phyloP scores from a whole-genome alignment of 2,329 filamentous ascomycete genomes.

The Paradendryphiella salina region DNA sequence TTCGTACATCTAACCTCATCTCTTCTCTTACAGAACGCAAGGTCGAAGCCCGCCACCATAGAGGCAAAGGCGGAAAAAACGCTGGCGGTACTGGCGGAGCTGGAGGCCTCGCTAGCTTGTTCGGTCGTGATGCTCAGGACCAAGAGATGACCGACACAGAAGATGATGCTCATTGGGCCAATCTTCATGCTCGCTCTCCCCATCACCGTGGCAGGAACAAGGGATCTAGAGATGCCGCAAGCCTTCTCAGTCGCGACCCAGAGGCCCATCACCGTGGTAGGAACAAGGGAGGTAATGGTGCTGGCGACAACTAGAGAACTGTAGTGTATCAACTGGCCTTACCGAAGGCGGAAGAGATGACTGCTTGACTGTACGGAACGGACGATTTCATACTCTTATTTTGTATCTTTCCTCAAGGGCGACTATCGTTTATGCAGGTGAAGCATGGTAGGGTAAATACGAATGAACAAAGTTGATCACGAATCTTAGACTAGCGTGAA shows the following conservation, averaged over 20 bases:
- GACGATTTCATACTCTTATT: background rate
- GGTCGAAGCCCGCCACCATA: conserved; percentile 23
- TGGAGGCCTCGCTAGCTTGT: too few relatives aligned
- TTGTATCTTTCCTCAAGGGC: too few relatives aligned
- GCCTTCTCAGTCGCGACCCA: background rate
- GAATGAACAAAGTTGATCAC: too few relatives aligned
- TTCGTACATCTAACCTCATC: conserved; percentile 25
- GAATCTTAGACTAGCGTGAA: too few relatives aligned
- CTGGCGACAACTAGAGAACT: background rate
- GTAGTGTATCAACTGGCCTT: too few relatives aligned
- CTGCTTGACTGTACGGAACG: background rate
- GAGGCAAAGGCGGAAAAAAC: conserved; percentile 17
- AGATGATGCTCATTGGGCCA: conserved; percentile 15
- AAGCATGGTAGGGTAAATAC: background rate
- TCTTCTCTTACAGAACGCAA: conserved; percentile 27
- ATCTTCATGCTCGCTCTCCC: conserved; percentile 15
- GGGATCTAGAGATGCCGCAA: background rate
- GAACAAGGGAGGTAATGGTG: background rate
- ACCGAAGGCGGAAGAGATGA: too few relatives aligned
- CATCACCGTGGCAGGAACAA: conserved; percentile 14
- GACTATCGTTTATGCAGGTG: background rate
- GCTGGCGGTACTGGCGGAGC: background rate
- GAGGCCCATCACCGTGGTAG: conserved; percentile 11
- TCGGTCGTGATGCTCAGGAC: background rate
- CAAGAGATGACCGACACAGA: conserved; percentile 10